Evolutionary conservation across 2,329 filamentous ascomycete species (phyloP), one percentile per base, ranked within the genome.

Genomic region (Colletotrichum salicis): DNA sequence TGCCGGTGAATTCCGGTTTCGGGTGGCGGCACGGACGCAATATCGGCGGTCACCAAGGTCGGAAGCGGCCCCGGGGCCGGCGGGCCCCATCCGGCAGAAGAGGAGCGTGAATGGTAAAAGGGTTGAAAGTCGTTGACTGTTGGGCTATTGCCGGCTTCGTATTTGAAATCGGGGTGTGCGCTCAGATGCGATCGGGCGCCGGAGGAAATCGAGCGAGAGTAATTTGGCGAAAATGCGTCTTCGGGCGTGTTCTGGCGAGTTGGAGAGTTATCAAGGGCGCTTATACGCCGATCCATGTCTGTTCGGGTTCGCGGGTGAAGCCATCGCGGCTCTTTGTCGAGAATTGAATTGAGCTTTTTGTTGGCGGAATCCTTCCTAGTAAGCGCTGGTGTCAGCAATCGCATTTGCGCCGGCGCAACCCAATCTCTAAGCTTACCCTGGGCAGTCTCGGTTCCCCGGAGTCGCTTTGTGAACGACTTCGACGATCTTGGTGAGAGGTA

Each of bases 271-370:
- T 81, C 78, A 4, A 87, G 79, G 71, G 84, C 81, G n/a, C 79
- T 79, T 61, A 89, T 82, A 33, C 87, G 86, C 37, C 84, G 82
- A 56, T 80, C 80, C 84, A 89, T 88, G 63, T 90, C 88, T 22
- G 83, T 81, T 12, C 84, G 80, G 45, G 81, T 84, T 71, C 84
- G 84, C 1, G 88, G 88, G 24, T 87, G 85, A 61, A 90, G 81
- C 84, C 88, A 89, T 76, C 88, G 84, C 35, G 88, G 87, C 48
- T 91, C 87, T 72, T 90, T 88, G 73, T 89, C 88, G 37, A 90
- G 83, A 72, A 89, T 84, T 8, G 82, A 81, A 65, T 87, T 86
- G 74, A 90, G 84, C 27, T 86, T 88, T 80, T 90, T 90, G 76
- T 88, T 88, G 41, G 86, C 88, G 33, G 88, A 89, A 75, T 90